These are phyloP conservation scores for Coniella lustricola DNA, from an alignment of 2,329 filamentous ascomycete species.

Conservation along the genomic window DNA sequence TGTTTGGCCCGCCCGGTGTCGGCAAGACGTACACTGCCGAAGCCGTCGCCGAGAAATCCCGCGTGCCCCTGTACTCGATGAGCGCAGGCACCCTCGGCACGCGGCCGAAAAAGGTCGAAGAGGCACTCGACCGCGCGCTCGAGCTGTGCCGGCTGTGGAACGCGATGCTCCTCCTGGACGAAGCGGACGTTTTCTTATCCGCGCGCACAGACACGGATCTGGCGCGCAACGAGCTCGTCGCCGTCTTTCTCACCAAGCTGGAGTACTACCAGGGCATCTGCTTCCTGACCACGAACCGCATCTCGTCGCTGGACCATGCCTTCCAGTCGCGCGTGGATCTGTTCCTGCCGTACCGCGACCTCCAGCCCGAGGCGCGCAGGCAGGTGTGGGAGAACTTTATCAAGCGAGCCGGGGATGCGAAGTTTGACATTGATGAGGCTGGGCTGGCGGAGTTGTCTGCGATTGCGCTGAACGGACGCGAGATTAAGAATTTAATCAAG, in stretches of 20 bases:
- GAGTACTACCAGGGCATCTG: constrained; percentile 33
- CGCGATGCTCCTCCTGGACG: constrained; percentile 36
- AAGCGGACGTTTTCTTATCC: constrained; percentile 36
- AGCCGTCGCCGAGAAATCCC: constrained; percentile 30
- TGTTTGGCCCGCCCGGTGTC: constrained; percentile 30
- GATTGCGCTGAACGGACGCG: constrained; percentile 39
- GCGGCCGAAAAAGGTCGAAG: constrained; percentile 27
- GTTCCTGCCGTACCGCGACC: constrained; percentile 26
- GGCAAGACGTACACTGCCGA: constrained; percentile 34
- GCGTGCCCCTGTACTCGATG: constrained; percentile 32
- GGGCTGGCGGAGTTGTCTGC: constrained; percentile 30
- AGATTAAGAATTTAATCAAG: constrained; percentile 46
- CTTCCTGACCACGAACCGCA: constrained; percentile 32
- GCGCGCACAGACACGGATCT: constrained; percentile 27
- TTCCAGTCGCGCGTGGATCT: constrained; percentile 31
- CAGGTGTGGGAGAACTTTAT: constrained; percentile 32
- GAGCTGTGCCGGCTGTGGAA: constrained; percentile 33
- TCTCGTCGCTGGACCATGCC: constrained; percentile 28
- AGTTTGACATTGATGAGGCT: constrained; percentile 25
- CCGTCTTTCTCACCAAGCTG: constrained; percentile 26
- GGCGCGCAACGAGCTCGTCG: constrained; percentile 33
- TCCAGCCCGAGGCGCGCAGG: constrained; percentile 22
- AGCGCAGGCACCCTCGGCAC: constrained; percentile 34
- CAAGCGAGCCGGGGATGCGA: constrained; percentile 22
- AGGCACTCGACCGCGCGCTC: constrained; percentile 26